These are phyloP conservation scores for Salix arbutifolia DNA, from an alignment of 345 rosid genomes.

Conservation along the genomic window DNA sequence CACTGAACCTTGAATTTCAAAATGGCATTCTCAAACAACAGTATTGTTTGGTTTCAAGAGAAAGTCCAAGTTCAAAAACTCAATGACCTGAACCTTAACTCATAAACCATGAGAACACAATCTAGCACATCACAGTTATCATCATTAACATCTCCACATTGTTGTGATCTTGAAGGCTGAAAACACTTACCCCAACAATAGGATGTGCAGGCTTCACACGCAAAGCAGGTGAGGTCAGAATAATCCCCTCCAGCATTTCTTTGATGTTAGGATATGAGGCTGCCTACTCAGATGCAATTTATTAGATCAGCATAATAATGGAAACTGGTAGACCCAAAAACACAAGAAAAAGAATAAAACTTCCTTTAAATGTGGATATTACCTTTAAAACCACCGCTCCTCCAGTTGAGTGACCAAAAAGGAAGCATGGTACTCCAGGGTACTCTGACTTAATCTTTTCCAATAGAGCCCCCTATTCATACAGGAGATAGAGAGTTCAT, in stretches of 20 bases:
- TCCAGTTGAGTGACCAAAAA: slow-evolving; percentile 96
- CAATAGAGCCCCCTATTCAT: slow-evolving; percentile 69
- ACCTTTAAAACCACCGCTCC: slow-evolving; percentile 98
- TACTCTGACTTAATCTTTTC: slow-evolving; percentile 72
- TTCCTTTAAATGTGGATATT: not conserved
- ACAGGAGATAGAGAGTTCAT: not conserved
- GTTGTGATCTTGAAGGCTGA: not conserved
- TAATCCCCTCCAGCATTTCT: slow-evolving; percentile 72
- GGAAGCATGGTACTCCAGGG: slow-evolving; percentile 89
- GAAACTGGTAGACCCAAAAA: not conserved
- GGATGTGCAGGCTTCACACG: slow-evolving; percentile 97
- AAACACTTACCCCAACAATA: slow-evolving; percentile 68
- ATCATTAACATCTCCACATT: not conserved
- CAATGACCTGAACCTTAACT: not conserved
- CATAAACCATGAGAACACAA: not conserved
- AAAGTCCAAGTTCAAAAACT: not conserved
- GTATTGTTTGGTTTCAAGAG: not conserved
- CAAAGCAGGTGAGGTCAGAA: slow-evolving; percentile 88
- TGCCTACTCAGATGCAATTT: slow-evolving; percentile 42
- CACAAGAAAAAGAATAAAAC: not conserved
- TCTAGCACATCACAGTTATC: not conserved
- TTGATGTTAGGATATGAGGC: slow-evolving; percentile 52
- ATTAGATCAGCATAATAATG: not conserved
- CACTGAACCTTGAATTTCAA: not conserved
- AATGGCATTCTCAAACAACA: not conserved